Evolutionary conservation across 2,329 filamentous ascomycete genomes (phyloP).

Genomic region (Nannizziopsis arthrosporioides): DNA sequence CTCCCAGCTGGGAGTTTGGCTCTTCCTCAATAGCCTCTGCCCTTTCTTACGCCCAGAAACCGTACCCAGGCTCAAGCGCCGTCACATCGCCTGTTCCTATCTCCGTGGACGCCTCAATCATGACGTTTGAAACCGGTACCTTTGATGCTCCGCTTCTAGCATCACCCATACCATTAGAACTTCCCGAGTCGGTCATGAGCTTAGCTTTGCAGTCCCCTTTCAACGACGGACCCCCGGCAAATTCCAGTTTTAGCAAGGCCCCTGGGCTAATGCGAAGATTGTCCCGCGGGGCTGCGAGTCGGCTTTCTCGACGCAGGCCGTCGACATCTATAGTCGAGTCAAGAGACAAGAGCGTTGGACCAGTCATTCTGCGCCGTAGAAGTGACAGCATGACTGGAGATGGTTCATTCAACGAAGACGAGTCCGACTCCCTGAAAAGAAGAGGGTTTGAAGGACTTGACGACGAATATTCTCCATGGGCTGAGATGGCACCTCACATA

Average conservation of each 20-base stretch:
- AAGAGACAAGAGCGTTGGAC: slow-evolving; percentile 78
- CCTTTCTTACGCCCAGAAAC: slow-evolving; percentile 18
- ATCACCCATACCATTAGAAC: slow-evolving; percentile 48
- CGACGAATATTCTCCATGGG: slow-evolving; percentile 28
- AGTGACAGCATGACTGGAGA: slow-evolving; percentile 74
- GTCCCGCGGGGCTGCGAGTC: slow-evolving; percentile 66
- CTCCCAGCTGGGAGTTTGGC: slow-evolving; percentile 23
- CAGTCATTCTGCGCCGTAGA: slow-evolving; percentile 71
- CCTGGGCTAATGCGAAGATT: slow-evolving; percentile 68
- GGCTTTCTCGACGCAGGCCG: slow-evolving; percentile 57
- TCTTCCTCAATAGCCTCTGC: slow-evolving; percentile 23
- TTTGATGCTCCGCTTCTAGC: slow-evolving; percentile 15
- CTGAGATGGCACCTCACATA: slow-evolving; percentile 53
- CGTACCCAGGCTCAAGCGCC: slow-evolving; percentile 3
- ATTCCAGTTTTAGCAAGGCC: slow-evolving; percentile 33
- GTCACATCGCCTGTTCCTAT: slow-evolving; percentile 24
- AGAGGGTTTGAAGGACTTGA: slow-evolving; percentile 32
- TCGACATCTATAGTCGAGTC: slow-evolving; percentile 61
- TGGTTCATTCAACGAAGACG: no score
- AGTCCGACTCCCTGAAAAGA: slow-evolving; percentile 35
- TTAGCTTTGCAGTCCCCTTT: slow-evolving; percentile 22
- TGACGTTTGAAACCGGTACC: slow-evolving; percentile 18
- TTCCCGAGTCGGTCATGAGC: slow-evolving; percentile 59
- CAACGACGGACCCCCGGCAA: slow-evolving; percentile 1
- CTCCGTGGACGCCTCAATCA: slow-evolving; percentile 25